Evolutionary conservation across 2,329 filamentous ascomycete genomes (phyloP), one percentile per base, ranked within the genome.

Genomic region (Aspergillus neoniger): DNA sequence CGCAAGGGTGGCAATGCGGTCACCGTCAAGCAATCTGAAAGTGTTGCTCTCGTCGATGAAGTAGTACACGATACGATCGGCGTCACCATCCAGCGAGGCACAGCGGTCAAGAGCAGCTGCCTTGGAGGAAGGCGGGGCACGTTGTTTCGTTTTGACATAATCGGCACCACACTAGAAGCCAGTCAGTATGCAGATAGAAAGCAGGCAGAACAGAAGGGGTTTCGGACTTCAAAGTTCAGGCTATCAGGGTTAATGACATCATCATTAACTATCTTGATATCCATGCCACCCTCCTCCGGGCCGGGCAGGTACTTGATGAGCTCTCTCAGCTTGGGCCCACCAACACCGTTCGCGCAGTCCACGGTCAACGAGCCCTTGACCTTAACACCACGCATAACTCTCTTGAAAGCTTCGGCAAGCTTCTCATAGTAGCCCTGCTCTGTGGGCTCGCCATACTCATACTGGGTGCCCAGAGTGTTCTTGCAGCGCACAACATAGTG

Each of bases 361-460:
- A 99, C 92, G 6, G 88, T 91, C 65, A 99, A 81, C 59, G 85
- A 78, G 5, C 92, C 92, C 55, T 85, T 81, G 44, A 92, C 82
- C 76, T 89, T 93, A 69, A 87, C 88, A 65, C 90, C 87, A 67
- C 88, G 87, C 78, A 97, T 89, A 58, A 94, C 91, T 64, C 86
- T 87, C 74, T 90, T 89, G 79, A 97, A 97, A 21, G 95, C 93
- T 61, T 86, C 84, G 43, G 87, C 85, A 57, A 97, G 85, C 82
- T 99, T 99, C 79, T 95, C 86, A 77, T 98, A 98, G 80, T 99
- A 99, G 38, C 95, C 95, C 60, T 87, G 83, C 81, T 98, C 94
- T 63, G 90, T 96, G 56, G 92, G 86, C 73, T 92, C 88, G 59
- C 95, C 95, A 74, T 98, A 99, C 17, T 92, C 86, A 68, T 92